phyloP scores from a whole-genome alignment of 2,329 filamentous ascomycete genomes.

The Ceratocystis colombiana region DNA sequence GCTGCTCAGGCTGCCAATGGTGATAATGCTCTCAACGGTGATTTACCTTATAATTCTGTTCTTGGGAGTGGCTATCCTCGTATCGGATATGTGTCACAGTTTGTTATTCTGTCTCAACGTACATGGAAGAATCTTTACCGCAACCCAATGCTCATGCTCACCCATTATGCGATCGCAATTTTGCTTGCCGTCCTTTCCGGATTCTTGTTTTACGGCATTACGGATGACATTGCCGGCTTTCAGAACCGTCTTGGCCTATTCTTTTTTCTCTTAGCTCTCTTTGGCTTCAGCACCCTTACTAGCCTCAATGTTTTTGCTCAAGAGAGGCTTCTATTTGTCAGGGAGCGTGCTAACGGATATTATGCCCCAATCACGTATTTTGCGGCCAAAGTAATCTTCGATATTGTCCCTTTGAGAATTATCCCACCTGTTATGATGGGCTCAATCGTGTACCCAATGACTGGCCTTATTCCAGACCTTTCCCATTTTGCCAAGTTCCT shows the following conservation, averaged over 20 bases:
- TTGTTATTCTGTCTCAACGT: conserved; percentile 75
- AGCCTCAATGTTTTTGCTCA: conserved; percentile 87
- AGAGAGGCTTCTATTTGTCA: conserved; percentile 80
- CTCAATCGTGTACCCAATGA: conserved; percentile 96
- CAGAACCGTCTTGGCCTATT: conserved; percentile 95
- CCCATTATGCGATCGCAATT: conserved; percentile 95
- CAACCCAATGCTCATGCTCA: conserved; percentile 96
- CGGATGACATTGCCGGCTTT: conserved; percentile 93
- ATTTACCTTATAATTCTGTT: conserved; percentile 38
- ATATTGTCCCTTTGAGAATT: conserved; percentile 87
- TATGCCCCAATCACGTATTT: conserved; percentile 94
- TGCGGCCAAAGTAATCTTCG: conserved; percentile 91
- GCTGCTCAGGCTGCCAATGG: conserved; percentile 59
- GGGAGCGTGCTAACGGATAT: conserved; percentile 93
- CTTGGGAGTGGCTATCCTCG: conserved; percentile 74
- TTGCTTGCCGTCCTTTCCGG: conserved; percentile 87
- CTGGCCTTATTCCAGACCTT: conserved; percentile 72
- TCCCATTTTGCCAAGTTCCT: conserved; percentile 85
- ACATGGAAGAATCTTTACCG: conserved; percentile 97
- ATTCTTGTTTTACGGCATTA: conserved; percentile 91
- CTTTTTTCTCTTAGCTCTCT: conserved; percentile 91
- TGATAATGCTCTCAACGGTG: conserved; percentile 37
- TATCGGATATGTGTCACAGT: conserved; percentile 69
- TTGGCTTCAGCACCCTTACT: conserved; percentile 92
- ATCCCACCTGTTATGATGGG: conserved; percentile 93